Evolutionary conservation across 2,329 filamentous ascomycete genomes (phyloP).

Genomic region (Paecilomyces niveus): DNA sequence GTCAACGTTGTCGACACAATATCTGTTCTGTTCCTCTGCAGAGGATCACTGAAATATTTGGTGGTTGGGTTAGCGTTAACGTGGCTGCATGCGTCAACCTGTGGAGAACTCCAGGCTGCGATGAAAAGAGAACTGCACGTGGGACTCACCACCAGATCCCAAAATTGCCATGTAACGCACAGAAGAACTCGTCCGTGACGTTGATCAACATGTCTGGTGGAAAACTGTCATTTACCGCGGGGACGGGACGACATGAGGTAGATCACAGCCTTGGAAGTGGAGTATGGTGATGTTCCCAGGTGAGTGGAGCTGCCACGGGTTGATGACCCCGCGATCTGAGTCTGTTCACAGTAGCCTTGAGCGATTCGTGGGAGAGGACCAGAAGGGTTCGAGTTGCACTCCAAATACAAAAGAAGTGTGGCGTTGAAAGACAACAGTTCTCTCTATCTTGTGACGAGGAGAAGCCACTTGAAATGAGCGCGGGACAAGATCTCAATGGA

Average conservation of each 20-base stretch:
- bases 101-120: not conserved
- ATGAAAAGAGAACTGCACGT: not conserved
- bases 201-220: slow-evolving; percentile 1
- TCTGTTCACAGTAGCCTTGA: not conserved
- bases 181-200: not conserved
- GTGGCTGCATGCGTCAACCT: not conserved
- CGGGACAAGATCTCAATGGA: not conserved
- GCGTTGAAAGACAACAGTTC: not conserved
- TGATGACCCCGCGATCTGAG: not conserved
- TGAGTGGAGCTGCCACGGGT: not conserved
- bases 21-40: not conserved
- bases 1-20: slow-evolving; percentile 1
- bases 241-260: not conserved
- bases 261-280: not conserved
- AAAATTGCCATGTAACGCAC: not conserved
- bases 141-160: not conserved
- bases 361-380: not conserved
- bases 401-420: not conserved
- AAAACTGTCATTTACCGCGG: not conserved
- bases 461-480: not conserved
- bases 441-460: not conserved
- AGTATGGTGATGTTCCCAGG: not conserved
- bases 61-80: not conserved
- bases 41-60: not conserved
- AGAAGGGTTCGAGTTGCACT: not conserved